A percentile compares a stretch with the other conserved stretches of the same genome.
These are phyloP conservation scores for Mucor circinelloides DNA, from an alignment of 371 early-diverging fungal species.

Conservation along the genomic window DNA sequence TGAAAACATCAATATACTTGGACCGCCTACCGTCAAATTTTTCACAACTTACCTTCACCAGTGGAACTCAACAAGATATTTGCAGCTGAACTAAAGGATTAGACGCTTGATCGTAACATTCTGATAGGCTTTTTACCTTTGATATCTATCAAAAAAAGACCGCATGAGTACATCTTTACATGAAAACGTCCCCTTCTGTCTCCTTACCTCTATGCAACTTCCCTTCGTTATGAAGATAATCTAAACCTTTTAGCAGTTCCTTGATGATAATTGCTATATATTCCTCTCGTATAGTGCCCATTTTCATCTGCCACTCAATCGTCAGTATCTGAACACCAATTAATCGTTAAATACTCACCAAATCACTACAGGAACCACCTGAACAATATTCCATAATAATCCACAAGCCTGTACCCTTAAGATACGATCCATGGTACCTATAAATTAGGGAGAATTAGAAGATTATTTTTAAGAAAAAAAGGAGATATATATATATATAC, in stretches of 20 bases:
- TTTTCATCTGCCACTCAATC: conserved; percentile 65
- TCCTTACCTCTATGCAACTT: conserved; percentile 89
- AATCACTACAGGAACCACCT: conserved; percentile 91
- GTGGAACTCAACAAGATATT: conserved; percentile 80
- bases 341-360: conserved; percentile 43
- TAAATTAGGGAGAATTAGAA: conserved; percentile 18
- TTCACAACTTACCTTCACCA: conserved; percentile 60
- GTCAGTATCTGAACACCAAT: too few species aligned
- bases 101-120: background rate
- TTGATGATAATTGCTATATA: conserved; percentile 92
- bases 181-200: background rate
- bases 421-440: conserved; percentile 81
- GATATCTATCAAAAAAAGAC: conserved; percentile 56
- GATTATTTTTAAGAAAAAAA: conserved; percentile 3
- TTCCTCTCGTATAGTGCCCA: conserved; percentile 81
- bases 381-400: conserved; percentile 94
- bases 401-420: conserved; percentile 87
- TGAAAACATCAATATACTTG: background rate
- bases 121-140: conserved; percentile 55
- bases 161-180: background rate
- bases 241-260: conserved; percentile 89
- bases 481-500: conserved; percentile 39
- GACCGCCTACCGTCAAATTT: background rate
- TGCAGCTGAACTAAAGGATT: conserved; percentile 61
- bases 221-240: conserved; percentile 92